A percentile compares a stretch with the other conserved stretches of the same genome.
Evolutionary conservation across 768 basidiomycete species (phyloP).

Genomic region (Xerocomellus intermedius): DNA sequence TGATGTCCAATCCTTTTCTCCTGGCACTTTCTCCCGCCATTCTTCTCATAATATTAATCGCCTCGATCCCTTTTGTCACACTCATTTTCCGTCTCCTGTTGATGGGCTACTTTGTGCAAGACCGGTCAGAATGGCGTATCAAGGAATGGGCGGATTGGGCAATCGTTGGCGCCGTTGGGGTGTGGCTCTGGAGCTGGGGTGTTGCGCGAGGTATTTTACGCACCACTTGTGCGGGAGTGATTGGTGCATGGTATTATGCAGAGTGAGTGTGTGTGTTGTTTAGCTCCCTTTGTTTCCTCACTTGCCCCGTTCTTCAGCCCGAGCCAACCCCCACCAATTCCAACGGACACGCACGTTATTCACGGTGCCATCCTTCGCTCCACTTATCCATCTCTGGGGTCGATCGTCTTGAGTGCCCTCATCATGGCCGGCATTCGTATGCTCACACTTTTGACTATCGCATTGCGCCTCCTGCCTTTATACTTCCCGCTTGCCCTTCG

Average conservation of each 20-base stretch:
- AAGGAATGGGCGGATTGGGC: constrained; percentile 75
- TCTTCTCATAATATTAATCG: constrained; percentile 62
- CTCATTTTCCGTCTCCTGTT: constrained; percentile 76
- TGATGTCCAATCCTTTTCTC: constrained; percentile 72
- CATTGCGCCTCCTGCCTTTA: constrained; percentile 53
- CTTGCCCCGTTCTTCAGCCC: constrained; percentile 18
- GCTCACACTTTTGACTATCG: constrained; percentile 47
- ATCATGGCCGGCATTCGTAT: constrained; percentile 71
- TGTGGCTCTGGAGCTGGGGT: constrained; percentile 76
- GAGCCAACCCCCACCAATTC: constrained; percentile 36
- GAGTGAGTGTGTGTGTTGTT: constrained; percentile 39
- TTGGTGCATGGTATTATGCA: constrained; percentile 91
- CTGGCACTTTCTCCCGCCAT: constrained; percentile 73
- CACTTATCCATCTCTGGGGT: constrained; percentile 78
- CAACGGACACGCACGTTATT: constrained; percentile 66
- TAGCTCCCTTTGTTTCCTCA: neutral
- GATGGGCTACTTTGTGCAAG: constrained; percentile 52
- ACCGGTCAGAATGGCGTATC: constrained; percentile 52
- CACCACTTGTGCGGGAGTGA: constrained; percentile 74
- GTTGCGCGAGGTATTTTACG: constrained; percentile 78
- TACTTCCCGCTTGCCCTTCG: constrained; percentile 47
- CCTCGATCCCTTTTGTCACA: constrained; percentile 77
- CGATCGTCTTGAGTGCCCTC: constrained; percentile 72
- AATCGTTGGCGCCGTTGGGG: constrained; percentile 46
- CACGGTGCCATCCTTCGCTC: constrained; percentile 78